These are phyloP conservation scores for Oryza longistaminata DNA, from an alignment of 176 grass and related monocot genomes.

Conservation along the genomic window DNA sequence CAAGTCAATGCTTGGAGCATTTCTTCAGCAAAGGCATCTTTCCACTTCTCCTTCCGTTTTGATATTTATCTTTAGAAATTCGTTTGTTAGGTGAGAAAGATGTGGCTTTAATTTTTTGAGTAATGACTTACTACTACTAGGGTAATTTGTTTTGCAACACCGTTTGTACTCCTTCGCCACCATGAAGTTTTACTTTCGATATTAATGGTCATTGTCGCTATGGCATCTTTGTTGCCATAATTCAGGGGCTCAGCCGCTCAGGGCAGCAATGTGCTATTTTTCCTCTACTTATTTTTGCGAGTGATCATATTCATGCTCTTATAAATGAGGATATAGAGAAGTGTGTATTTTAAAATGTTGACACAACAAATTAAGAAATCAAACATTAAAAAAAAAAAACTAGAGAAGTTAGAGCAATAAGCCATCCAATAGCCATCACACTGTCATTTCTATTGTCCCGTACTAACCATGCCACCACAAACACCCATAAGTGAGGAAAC, in stretches of 20 bases:
- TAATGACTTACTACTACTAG: background rate
- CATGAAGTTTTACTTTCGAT: too few species aligned
- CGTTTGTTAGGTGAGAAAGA: background rate
- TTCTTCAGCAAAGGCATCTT: conserved; percentile 28
- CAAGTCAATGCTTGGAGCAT: conserved; percentile 36
- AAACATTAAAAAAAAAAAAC: too few species aligned
- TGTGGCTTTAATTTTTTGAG: background rate
- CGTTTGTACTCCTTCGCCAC: background rate
- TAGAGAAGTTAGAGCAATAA: too few species aligned
- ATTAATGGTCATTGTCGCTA: too few species aligned
- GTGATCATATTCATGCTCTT: too few species aligned
- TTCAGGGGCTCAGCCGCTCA: too few species aligned
- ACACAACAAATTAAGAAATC: background rate
- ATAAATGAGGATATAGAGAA: background rate
- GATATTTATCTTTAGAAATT: background rate
- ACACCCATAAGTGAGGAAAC: background rate
- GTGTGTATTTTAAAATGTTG: background rate
- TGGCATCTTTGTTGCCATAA: too few species aligned
- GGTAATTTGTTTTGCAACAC: background rate
- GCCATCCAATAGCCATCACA: background rate
- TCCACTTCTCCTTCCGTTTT: background rate
- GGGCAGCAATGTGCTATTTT: too few species aligned
- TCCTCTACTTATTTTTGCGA: too few species aligned
- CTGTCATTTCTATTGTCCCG: background rate
- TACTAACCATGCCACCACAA: background rate